Evolutionary conservation across 192 early-diverging fungal species (phyloP).

Genomic region (Podila clonocystis): DNA sequence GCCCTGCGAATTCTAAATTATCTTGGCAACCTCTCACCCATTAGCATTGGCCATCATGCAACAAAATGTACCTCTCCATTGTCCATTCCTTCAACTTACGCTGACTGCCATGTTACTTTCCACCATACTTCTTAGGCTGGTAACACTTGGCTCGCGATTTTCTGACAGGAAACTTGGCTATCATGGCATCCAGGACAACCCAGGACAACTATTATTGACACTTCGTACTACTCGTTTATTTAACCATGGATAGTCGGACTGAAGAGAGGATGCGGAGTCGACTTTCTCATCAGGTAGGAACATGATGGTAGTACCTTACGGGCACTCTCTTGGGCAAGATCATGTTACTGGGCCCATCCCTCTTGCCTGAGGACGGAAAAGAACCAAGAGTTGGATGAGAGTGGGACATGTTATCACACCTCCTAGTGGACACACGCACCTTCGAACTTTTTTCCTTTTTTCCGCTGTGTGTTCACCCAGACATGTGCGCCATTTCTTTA

Average conservation of each 20-base stretch:
- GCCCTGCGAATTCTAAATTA: neutral
- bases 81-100: too few species aligned
- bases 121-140: too few species aligned
- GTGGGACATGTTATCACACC: too few species aligned
- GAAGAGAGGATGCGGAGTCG: constrained; percentile 34
- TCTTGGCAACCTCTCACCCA: neutral
- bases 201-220: neutral
- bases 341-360: neutral
- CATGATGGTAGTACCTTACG: neutral
- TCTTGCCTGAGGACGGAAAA: too few species aligned
- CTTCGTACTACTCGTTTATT: neutral
- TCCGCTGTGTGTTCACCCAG: too few species aligned
- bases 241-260: constrained; percentile 11
- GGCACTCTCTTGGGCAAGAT: neutral
- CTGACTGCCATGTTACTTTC: too few species aligned
- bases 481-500: too few species aligned
- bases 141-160: neutral
- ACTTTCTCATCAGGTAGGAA: constrained; percentile 33
- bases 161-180: neutral
- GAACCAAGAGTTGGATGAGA: too few species aligned
- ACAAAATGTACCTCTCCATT: too few species aligned
- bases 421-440: neutral
- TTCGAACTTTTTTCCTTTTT: neutral
- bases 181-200: too few species aligned
- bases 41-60: neutral